These are phyloP conservation scores for Rusavskia elegans DNA, from an alignment of 495 filamentous ascomycete species.

Conservation along the genomic window DNA sequence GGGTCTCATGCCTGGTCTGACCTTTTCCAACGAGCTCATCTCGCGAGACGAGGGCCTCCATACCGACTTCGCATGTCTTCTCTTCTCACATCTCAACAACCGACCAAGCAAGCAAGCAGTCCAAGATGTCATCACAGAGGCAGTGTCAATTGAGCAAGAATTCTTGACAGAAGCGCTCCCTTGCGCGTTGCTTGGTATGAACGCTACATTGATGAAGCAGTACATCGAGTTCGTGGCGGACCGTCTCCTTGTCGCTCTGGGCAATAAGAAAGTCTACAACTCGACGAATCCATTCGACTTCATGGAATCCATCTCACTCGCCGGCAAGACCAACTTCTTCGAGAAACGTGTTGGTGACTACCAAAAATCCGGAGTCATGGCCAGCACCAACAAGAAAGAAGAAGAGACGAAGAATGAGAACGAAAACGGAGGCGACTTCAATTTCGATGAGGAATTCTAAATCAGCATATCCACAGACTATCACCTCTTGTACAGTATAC, in stretches of 20 bases:
- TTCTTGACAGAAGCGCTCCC: slow-evolving; percentile 94
- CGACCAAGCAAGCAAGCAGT: slow-evolving; percentile 70
- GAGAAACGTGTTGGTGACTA: slow-evolving; percentile 99
- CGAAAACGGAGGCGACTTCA: slow-evolving; percentile 63
- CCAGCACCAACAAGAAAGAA: slow-evolving; percentile 57
- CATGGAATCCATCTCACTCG: slow-evolving; percentile 98
- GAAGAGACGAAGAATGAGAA: slow-evolving; percentile 38
- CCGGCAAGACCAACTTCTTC: slow-evolving; percentile 99
- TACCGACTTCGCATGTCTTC: slow-evolving; percentile 94
- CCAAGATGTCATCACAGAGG: slow-evolving; percentile 79
- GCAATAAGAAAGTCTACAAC: slow-evolving; percentile 87
- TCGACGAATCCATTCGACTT: slow-evolving; percentile 96
- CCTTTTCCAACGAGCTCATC: slow-evolving; percentile 99
- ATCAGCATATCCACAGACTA: neutral
- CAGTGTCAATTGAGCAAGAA: slow-evolving; percentile 90
- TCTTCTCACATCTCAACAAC: slow-evolving; percentile 90
- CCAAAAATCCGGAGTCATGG: slow-evolving; percentile 99
- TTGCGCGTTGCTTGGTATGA: slow-evolving; percentile 89
- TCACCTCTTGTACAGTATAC: neutral
- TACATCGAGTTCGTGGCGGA: slow-evolving; percentile 99
- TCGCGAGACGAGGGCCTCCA: slow-evolving; percentile 98
- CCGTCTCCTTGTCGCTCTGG: slow-evolving; percentile 78
- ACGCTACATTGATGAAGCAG: slow-evolving; percentile 91
- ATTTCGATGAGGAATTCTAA: slow-evolving; percentile 96
- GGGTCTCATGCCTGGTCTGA: slow-evolving; percentile 93